A percentile compares a stretch with the other conserved stretches of the same genome.
Conservation (phyloP, 2,329 filamentous ascomycete species). For the Chalaropsis ovoidea region DNA sequence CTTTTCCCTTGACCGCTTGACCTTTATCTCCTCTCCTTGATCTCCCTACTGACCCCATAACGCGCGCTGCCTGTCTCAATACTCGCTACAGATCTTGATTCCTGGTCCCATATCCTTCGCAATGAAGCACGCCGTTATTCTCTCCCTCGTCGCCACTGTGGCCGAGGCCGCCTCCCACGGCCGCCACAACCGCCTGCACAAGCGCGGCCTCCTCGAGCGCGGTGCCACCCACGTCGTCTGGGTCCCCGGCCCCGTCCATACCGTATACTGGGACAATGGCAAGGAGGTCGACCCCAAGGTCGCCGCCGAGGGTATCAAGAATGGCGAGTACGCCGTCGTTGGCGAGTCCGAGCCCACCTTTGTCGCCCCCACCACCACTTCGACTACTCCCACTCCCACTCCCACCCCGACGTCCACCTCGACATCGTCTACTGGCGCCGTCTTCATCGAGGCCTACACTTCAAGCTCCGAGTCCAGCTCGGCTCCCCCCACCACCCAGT, state of each 20-base stretch:
- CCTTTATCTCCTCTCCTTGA: background rate
- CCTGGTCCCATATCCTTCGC: background rate
- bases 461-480: background rate
- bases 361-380: constrained; percentile 34
- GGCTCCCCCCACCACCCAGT: background rate
- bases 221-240: constrained; percentile 43
- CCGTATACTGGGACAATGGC: constrained; percentile 60
- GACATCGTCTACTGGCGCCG: constrained; percentile 30
- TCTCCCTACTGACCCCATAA: constrained; percentile 11
- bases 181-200: constrained; percentile 24
- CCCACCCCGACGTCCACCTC: constrained; percentile 35
- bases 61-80: constrained; percentile 7
- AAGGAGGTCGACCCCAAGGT: constrained; percentile 52
- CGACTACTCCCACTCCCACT: constrained; percentile 38
- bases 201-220: constrained; percentile 4
- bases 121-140: constrained; percentile 25
- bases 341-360: constrained; percentile 44
- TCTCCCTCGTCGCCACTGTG: constrained; percentile 23
- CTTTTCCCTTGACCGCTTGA: background rate
- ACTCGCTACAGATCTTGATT: background rate
- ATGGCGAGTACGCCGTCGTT: constrained; percentile 59
- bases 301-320: constrained; percentile 60
- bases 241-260: constrained; percentile 51
- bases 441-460: constrained; percentile 29
- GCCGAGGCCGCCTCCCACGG: constrained; percentile 25